Evolutionary conservation across 257 asterid species (phyloP).

Genomic region (Agastache rugosa): DNA sequence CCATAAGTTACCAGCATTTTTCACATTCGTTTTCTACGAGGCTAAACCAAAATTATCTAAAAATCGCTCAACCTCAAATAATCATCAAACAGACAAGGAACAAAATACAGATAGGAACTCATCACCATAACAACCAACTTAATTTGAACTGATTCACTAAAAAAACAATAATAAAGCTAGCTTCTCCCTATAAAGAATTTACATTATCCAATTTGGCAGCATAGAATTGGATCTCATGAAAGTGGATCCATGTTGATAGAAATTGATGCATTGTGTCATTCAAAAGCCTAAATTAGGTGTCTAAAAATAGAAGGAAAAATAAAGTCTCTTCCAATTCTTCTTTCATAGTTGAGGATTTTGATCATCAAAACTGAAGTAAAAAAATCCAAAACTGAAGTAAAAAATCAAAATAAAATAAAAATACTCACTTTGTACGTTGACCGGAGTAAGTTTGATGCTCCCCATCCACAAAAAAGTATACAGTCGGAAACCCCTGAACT

Average conservation of each 20-base stretch:
- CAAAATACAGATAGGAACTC: conserved; percentile 2
- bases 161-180: neutral
- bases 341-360: conserved; percentile 14
- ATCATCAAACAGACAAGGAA: neutral
- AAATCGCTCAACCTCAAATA: conserved; percentile 16
- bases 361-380: conserved; percentile 25
- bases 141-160: neutral
- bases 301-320: too few species aligned
- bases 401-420: neutral
- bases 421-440: conserved; percentile 82
- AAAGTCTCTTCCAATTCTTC: neutral
- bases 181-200: neutral
- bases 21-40: neutral
- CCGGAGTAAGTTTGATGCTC: conserved; percentile 74
- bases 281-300: conserved; percentile 7
- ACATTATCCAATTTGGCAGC: conserved; percentile 5
- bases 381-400: neutral
- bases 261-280: neutral
- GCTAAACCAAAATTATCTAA: conserved; percentile 10
- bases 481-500: conserved; percentile 84
- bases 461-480: conserved; percentile 81
- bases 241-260: conserved; percentile 5
- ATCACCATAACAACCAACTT: conserved; percentile 10
- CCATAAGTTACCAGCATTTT: neutral
- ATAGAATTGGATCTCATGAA: neutral